Percentiles rank a stretch among this genome's conserved stretches.
Evolutionary conservation across 495 filamentous ascomycete genomes (phyloP).

Genomic region (Xylaria flabelliformis): DNA sequence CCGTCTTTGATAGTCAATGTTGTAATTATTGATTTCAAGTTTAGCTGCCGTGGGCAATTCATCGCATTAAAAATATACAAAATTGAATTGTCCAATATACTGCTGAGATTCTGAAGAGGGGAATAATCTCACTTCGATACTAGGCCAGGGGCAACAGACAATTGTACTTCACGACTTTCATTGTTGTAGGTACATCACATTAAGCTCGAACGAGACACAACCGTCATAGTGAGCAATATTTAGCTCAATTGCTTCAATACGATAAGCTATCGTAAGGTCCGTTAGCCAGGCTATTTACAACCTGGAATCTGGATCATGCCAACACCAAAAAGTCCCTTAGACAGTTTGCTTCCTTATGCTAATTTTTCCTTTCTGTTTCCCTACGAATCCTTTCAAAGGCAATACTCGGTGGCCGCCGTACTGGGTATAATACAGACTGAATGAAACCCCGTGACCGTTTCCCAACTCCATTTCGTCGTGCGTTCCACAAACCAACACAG

Average conservation of each 20-base stretch:
- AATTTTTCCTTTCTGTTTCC: neutral
- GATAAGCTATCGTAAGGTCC: neutral
- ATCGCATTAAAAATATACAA: neutral
- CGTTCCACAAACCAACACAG: constrained; percentile 10
- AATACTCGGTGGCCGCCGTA: neutral
- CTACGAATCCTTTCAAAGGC: neutral
- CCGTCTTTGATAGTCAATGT: neutral
- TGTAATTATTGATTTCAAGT: neutral
- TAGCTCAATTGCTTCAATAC: constrained; percentile 1
- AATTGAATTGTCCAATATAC: neutral
- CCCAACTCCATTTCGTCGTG: neutral
- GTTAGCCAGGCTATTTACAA: neutral
- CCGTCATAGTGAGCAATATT: neutral
- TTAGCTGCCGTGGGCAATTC: neutral
- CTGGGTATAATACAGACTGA: constrained; percentile 26
- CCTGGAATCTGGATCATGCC: neutral
- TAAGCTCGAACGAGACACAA: neutral
- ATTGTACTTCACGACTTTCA: neutral
- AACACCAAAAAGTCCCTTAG: neutral
- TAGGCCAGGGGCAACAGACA: neutral
- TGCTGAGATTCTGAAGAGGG: neutral
- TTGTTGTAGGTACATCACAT: neutral
- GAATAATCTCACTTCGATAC: neutral
- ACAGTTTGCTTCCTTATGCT: neutral
- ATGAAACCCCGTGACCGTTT: neutral